Base-by-base conservation (phyloP, 73 alveolate genomes). In the Uronychia setigera region DNA sequence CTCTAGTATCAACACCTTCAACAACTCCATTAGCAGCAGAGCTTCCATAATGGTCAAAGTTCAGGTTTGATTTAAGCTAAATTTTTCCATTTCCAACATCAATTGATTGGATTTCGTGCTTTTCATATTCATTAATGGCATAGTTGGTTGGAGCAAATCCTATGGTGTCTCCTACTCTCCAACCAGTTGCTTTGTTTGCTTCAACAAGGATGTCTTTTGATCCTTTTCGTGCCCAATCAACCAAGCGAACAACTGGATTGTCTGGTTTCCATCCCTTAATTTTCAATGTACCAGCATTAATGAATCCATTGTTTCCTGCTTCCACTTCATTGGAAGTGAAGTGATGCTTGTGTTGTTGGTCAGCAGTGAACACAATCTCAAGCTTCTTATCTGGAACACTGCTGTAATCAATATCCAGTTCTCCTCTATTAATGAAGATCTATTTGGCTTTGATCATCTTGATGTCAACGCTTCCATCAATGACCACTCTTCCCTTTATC, bases 291-390 rank as follows among this genome's bases (percentile, higher is more conserved):
- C 87, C 87, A 1, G 87, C 58, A 58, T 80, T 80, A 29, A 79
- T 79, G 29, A 80, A 57, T 0, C 35, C 87, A 57, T 80, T 80
- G 79, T 80, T 80, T 1, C 87, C 87, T 31, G 60, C 87, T 76
- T 76, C 82, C n/a, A 76, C 14, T 9, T 1, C 11, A 76, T 76
- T 76, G 31, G 19, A 29, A n/a, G 28, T 32, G 5, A 67, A 29
- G 11, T 26, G 11, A n/a, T 67, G 28, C 31, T 67, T 14, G 60
- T 13, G 19, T 14, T 58, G 26, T 58, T 79, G 35, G 58, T 59
- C 89, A 13, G 97, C 98, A 58, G 78, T 84, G 29, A 95, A 83
- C 1, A 87, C 83, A 34, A 95, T 95, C 59, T 57, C 83, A 31
- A 90, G 90, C 1, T 86, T 59, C 27, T 80, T 32, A 77, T 86